Conservation (phyloP, 78 protist genomes). For the Dictyostelium citrinum region DNA sequence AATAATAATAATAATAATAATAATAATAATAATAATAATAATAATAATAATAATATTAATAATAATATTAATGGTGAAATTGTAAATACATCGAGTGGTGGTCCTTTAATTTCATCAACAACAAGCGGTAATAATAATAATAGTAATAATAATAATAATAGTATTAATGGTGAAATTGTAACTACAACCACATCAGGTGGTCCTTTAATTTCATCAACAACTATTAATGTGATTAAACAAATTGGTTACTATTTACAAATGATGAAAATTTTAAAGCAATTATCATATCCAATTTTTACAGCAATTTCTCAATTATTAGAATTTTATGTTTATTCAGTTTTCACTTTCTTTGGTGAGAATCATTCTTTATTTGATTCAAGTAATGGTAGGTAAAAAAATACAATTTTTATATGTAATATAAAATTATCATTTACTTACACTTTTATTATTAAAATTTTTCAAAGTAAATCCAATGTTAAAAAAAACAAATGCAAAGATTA, state of each 20-base stretch:
- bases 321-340: slow-evolving; percentile 70
- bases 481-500: slow-evolving; percentile 60
- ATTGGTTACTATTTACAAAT: slow-evolving; percentile 78
- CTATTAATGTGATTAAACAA: slow-evolving; percentile 65
- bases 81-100: too few species aligned
- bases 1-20: not conserved
- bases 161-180: not conserved
- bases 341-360: slow-evolving; percentile 42
- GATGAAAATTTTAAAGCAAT: slow-evolving; percentile 73
- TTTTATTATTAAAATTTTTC: not conserved
- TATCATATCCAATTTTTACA: slow-evolving; percentile 62
- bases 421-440: not conserved
- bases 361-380: not conserved
- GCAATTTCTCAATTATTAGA: slow-evolving; percentile 76
- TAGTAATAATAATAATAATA: not conserved
- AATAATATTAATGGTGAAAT: not conserved
- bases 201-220: slow-evolving; percentile 66
- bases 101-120: too few species aligned
- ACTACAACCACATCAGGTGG: not conserved
- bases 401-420: not conserved
- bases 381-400: not conserved
- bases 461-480: slow-evolving; percentile 49
- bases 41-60: not conserved
- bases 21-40: not conserved
- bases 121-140: not conserved